Evolutionary conservation across 2,329 filamentous ascomycete genomes (phyloP).

Genomic region (Aspergillus transmontanensis): DNA sequence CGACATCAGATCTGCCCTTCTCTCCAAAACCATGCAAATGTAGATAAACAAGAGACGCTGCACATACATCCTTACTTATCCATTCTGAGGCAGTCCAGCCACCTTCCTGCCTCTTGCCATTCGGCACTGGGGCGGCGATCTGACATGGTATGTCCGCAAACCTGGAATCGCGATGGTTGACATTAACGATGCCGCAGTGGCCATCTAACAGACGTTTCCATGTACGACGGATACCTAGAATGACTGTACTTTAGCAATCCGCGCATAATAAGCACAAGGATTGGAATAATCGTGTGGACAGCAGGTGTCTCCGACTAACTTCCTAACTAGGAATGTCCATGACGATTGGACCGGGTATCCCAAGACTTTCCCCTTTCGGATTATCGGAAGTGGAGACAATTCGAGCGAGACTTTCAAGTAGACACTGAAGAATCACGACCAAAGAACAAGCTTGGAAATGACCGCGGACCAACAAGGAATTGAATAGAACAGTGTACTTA

Average conservation of each 20-base stretch:
- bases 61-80: conserved; percentile 45
- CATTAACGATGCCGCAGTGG: conserved; percentile 77
- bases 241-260: conserved; percentile 11
- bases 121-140: conserved; percentile 80
- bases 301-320: conserved; percentile 15
- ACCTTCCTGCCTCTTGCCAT: conserved; percentile 49
- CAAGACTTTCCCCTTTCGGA: conserved; percentile 36
- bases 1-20: neutral
- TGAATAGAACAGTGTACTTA: neutral
- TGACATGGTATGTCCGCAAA: conserved; percentile 80
- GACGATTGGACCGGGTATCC: conserved; percentile 18
- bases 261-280: neutral
- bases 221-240: conserved; percentile 66
- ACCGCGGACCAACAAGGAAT: neutral
- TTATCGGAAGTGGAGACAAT: conserved; percentile 29
- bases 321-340: conserved; percentile 21
- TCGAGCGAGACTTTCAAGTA: neutral
- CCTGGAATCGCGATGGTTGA: conserved; percentile 61
- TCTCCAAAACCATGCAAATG: neutral
- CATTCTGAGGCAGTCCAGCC: conserved; percentile 49
- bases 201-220: conserved; percentile 82
- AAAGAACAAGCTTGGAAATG: neutral
- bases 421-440: conserved; percentile 9
- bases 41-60: neutral
- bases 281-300: neutral